These are phyloP conservation scores for Mrakia frigida DNA, from an alignment of 768 basidiomycete species.

Conservation along the genomic window DNA sequence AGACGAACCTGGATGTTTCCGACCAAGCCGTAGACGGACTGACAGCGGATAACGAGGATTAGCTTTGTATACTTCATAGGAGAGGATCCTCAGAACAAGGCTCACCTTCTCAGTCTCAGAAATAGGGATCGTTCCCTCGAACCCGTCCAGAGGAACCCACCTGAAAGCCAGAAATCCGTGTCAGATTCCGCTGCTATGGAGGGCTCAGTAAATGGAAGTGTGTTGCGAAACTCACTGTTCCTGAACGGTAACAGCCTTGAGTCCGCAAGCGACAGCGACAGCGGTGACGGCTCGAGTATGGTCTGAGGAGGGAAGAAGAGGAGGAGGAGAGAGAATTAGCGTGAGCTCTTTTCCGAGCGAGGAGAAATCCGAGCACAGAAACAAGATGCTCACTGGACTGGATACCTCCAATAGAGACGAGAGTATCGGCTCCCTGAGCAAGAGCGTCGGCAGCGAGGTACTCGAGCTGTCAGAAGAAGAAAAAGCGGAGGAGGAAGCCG, in stretches of 20 bases:
- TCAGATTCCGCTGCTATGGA: not conserved
- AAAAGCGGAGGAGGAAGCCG: not conserved
- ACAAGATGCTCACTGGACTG: conserved; percentile 33
- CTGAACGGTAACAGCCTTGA: conserved; percentile 38
- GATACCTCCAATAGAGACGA: conserved; percentile 38
- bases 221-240: conserved; percentile 20
- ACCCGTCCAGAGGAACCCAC: conserved; percentile 38
- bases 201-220: not conserved
- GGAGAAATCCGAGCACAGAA: not conserved
- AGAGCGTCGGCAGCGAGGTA: conserved; percentile 38
- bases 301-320: conserved; percentile 11
- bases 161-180: not conserved
- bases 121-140: conserved; percentile 14
- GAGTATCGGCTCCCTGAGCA: conserved; percentile 36
- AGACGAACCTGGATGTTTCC: conserved; percentile 29
- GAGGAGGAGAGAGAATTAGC: not conserved
- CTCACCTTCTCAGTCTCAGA: conserved; percentile 10
- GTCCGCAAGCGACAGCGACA: conserved; percentile 35
- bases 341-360: not conserved
- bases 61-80: no score
- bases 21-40: conserved; percentile 15
- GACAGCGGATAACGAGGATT: no score
- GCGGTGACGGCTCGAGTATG: conserved; percentile 39
- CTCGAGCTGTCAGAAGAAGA: conserved; percentile 33
- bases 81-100: no score